Conservation (phyloP, 495 filamentous ascomycete genomes). For the Cryomyces minteri region DNA sequence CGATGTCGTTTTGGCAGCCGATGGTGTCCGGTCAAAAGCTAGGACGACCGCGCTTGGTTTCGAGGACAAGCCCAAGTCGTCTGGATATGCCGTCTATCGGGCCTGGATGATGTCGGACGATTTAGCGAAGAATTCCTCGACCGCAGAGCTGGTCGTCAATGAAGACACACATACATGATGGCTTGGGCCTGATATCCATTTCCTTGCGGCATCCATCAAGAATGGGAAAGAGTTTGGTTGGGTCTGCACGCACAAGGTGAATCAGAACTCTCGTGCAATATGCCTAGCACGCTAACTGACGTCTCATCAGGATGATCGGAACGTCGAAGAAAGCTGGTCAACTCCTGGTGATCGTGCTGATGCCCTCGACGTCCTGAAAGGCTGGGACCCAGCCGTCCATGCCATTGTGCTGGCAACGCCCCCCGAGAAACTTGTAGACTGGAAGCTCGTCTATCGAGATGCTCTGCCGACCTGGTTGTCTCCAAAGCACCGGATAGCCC, state of each 20-base stretch:
- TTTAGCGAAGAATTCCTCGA: no score
- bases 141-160: no score
- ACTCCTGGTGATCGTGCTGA: conserved; percentile 14
- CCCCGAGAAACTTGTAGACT: conserved; percentile 17
- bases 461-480: conserved; percentile 18
- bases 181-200: no score
- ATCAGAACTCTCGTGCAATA: no score
- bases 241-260: no score
- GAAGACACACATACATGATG: no score
- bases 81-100: conserved; percentile 42
- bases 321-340: conserved; percentile 17
- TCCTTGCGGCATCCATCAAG: no score
- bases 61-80: conserved; percentile 39
- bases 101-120: no score
- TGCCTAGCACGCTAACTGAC: no score
- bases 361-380: conserved; percentile 13
- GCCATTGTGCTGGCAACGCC: conserved; percentile 17
- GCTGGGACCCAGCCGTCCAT: conserved; percentile 14
- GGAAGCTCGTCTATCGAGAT: conserved; percentile 19
- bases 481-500: conserved; percentile 12
- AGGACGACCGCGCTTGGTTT: conserved; percentile 42
- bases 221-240: no score
- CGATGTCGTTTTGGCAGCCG: conserved; percentile 42
- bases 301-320: conserved; percentile 15
- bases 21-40: conserved; percentile 41